Conservation (phyloP, 169 alveolate species). For the Cryptosporidium ryanae region DNA sequence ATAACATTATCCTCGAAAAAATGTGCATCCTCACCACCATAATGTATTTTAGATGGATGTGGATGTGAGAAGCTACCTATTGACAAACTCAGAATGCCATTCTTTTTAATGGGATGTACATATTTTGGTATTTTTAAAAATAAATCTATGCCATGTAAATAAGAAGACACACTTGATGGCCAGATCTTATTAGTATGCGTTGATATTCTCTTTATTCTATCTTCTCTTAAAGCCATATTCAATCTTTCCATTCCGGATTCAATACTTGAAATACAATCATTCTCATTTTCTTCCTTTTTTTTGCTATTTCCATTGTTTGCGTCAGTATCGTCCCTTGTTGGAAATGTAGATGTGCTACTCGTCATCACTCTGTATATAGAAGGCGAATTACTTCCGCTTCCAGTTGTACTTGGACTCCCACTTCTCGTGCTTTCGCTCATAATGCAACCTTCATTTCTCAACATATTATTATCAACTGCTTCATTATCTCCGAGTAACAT, state of each 20-base stretch:
- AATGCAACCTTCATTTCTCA: not conserved
- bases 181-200: conserved; percentile 38
- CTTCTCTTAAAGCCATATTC: conserved; percentile 59
- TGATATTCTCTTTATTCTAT: conserved; percentile 48
- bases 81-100: conserved; percentile 9
- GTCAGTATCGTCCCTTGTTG: not conserved
- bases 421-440: not conserved
- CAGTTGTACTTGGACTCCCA: conserved; percentile 1
- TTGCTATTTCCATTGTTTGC: conserved; percentile 4
- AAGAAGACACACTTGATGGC: conserved; percentile 61
- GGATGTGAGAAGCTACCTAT: conserved; percentile 75
- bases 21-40: conserved; percentile 92
- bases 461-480: not conserved
- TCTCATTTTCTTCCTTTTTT: not conserved
- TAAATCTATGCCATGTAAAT: conserved; percentile 59
- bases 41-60: conserved; percentile 82
- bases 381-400: not conserved
- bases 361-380: conserved; percentile 63
- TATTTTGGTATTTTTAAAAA: conserved; percentile 58
- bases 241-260: conserved; percentile 53
- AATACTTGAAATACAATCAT: not conserved
- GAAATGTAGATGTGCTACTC: conserved; percentile 32
- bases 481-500: not conserved
- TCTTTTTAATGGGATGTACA: conserved; percentile 19
- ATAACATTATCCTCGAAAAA: conserved; percentile 77